Conservation (phyloP, 192 early-diverging fungal genomes). For the Endogone sp. region DNA sequence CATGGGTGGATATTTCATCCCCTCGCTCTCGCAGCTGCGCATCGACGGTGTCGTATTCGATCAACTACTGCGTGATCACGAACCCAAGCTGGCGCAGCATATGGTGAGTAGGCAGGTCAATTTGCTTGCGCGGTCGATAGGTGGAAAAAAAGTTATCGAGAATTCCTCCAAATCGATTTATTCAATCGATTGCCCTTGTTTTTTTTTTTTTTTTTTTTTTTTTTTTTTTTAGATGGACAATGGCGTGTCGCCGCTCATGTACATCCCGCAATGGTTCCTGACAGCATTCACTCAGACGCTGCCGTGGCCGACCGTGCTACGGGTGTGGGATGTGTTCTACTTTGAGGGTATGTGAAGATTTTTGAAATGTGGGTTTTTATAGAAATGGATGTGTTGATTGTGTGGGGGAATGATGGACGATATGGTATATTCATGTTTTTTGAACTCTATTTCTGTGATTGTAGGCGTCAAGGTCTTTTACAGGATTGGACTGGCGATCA, state of each 20-base stretch:
- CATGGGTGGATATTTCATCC: constrained; percentile 77
- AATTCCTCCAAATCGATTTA: too few species aligned
- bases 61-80: constrained; percentile 62
- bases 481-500: constrained; percentile 74
- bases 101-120: constrained; percentile 37
- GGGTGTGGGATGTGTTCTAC: constrained; percentile 92
- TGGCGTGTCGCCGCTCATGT: constrained; percentile 83
- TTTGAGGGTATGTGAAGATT: constrained; percentile 58
- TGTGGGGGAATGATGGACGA: too few species aligned
- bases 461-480: constrained; percentile 80
- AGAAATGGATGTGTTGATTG: too few species aligned
- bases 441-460: background rate
- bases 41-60: constrained; percentile 86
- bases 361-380: too few species aligned
- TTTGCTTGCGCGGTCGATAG: background rate
- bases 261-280: constrained; percentile 92
- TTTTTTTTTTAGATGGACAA: constrained; percentile 62
- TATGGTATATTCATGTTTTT: background rate
- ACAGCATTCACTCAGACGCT: constrained; percentile 83
- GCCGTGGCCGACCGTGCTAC: constrained; percentile 83
- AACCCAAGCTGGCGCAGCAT: constrained; percentile 63
- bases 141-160: background rate
- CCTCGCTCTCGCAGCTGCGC: constrained; percentile 67
- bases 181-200: too few species aligned
- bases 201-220: too few species aligned